Percentiles rank a stretch among this genome's conserved stretches.
Evolutionary conservation across 192 early-diverging fungal genomes (phyloP).

Genomic region (Nowakowskiella sp.): DNA sequence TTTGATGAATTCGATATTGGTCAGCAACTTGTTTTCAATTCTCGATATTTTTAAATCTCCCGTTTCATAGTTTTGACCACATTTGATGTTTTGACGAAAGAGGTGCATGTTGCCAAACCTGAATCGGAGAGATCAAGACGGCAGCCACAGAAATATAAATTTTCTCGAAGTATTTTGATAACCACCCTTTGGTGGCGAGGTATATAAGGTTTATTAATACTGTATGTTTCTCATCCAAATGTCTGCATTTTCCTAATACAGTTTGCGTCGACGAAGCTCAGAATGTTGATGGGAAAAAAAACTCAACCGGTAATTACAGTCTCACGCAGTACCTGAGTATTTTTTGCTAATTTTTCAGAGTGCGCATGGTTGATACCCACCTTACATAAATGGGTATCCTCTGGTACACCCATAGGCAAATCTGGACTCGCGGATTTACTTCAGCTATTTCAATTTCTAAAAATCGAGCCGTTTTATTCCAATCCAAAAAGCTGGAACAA

Average conservation of each 20-base stretch:
- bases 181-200: constrained; percentile 51
- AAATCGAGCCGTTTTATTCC: constrained; percentile 24
- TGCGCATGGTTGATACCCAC: no score
- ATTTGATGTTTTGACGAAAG: constrained; percentile 43
- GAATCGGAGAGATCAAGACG: constrained; percentile 33
- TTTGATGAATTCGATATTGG: no score
- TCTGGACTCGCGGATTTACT: constrained; percentile 38
- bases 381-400: constrained; percentile 57
- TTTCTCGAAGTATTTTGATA: constrained; percentile 36
- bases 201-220: no score
- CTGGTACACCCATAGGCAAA: constrained; percentile 50
- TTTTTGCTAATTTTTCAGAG: no score
- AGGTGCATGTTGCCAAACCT: constrained; percentile 39
- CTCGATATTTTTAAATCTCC: no score
- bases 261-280: constrained; percentile 72
- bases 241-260: no score
- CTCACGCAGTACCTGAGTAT: constrained; percentile 9
- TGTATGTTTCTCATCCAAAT: no score
- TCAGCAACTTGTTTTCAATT: no score
- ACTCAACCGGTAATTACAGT: constrained; percentile 28
- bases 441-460: constrained; percentile 45
- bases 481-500: constrained; percentile 11
- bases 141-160: constrained; percentile 23
- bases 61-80: constrained; percentile 61
- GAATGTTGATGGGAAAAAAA: constrained; percentile 40